These are phyloP conservation scores for Oryza meyeriana DNA, from an alignment of 176 grass and related monocot species.

Conservation along the genomic window DNA sequence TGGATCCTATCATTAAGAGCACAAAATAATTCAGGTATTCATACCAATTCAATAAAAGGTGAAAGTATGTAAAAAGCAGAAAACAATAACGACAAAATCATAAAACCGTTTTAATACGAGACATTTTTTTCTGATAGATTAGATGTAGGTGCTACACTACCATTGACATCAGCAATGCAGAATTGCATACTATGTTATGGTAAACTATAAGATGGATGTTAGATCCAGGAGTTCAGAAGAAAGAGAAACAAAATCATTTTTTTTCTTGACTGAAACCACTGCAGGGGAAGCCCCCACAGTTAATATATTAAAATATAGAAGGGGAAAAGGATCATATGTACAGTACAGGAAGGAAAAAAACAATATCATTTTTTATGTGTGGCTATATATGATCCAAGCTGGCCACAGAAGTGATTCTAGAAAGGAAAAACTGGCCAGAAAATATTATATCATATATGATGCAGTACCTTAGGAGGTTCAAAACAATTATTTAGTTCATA, in stretches of 20 bases:
- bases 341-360: no score
- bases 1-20: conserved; percentile 3
- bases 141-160: background rate
- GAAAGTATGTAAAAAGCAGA: conserved; percentile 5
- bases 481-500: background rate
- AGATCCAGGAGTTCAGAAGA: conserved; percentile 25
- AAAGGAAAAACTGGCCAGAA: background rate
- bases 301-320: no score
- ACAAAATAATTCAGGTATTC: conserved; percentile 12
- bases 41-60: conserved; percentile 16
- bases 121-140: background rate
- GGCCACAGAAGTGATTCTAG: background rate
- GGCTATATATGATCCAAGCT: background rate
- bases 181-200: background rate
- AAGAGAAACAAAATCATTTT: conserved; percentile 15
- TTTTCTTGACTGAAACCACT: no score
- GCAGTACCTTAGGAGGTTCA: background rate
- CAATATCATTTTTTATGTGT: conserved; percentile 1
- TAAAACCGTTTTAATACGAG: background rate
- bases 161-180: conserved; percentile 4
- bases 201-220: background rate
- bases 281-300: no score
- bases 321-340: no score
- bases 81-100: background rate
- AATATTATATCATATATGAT: background rate